Evolutionary conservation across 2,329 filamentous ascomycete species (phyloP).

Genomic region (Trichoderma endophyticum): DNA sequence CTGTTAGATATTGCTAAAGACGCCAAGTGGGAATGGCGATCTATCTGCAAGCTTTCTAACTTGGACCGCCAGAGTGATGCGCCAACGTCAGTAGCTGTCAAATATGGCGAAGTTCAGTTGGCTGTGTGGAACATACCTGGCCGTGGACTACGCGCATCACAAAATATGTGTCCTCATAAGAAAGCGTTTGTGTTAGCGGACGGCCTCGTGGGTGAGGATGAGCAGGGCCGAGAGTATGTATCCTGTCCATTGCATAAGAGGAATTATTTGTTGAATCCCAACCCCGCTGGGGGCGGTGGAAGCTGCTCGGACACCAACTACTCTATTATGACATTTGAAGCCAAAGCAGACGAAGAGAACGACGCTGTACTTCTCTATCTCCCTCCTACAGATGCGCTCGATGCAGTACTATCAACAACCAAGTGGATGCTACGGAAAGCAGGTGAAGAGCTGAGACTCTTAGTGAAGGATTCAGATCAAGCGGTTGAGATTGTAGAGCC

Average conservation of each 20-base stretch:
- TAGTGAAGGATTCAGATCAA: background rate
- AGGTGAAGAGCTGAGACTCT: constrained; percentile 42
- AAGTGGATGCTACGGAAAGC: constrained; percentile 76
- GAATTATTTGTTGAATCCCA: constrained; percentile 68
- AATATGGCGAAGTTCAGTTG: constrained; percentile 84
- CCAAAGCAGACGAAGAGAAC: constrained; percentile 71
- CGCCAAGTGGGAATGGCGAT: constrained; percentile 67
- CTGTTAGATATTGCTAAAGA: constrained; percentile 57
- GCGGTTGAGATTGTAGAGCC: background rate
- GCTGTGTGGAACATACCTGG: constrained; percentile 82
- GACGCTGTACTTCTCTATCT: constrained; percentile 77
- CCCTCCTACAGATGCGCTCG: constrained; percentile 76
- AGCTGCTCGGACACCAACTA: constrained; percentile 56
- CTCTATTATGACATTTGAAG: constrained; percentile 78
- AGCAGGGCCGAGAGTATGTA: constrained; percentile 39
- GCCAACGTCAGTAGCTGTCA: constrained; percentile 61
- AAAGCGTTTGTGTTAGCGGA: constrained; percentile 86
- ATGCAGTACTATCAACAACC: constrained; percentile 71
- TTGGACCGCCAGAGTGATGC: constrained; percentile 51
- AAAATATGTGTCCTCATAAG: constrained; percentile 95
- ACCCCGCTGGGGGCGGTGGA: constrained; percentile 67
- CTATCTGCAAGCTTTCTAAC: constrained; percentile 66
- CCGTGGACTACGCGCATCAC: constrained; percentile 72
- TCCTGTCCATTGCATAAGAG: constrained; percentile 87
- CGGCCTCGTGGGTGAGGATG: constrained; percentile 71